Evolutionary conservation across 768 basidiomycete genomes (phyloP), one percentile per base, ranked within the genome.

Genomic region (Mrakia blollopis): DNA sequence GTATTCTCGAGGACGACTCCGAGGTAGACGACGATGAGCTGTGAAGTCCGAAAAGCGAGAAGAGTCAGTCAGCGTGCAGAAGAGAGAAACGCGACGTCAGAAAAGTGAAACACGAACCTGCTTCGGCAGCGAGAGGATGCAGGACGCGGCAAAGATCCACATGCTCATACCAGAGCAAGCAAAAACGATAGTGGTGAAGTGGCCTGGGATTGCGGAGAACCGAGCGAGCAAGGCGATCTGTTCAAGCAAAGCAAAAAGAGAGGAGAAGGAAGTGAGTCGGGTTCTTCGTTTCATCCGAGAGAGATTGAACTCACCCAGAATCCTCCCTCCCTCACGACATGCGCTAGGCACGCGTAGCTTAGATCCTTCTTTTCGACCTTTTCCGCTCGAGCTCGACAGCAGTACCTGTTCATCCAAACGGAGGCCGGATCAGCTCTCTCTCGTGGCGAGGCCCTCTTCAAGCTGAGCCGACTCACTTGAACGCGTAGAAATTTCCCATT

Each of bases 141-240:
- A 78, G 0, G 81, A 81, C 14, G 81, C 35, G 9, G 79, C 76
- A 78, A 84, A 84, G 32, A 81, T 77, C 79, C 80, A 82, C 67
- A 83, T 79, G 23, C 78, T 85, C 91, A 96, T 93, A 52, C 94
- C 94, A 81, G 92, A 94, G 5, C 93, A 90, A 3, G 93, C 88
- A 81, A 95, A 94, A 8, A 95, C 87, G 47, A 91, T 92, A 0
- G 77, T 78, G 7, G 65, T 78, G 35, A 91, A 93, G 80, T 92
- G 94, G 21, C 89, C 92, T 1, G 93, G 94, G 77, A 94, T 93
- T 41, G 90, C 93, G 80, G 90, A 91, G 74, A 91, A 86, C 47
- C 91, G 88, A 6, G 89, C 90, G 73, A 93, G 87, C 67, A 94
- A 84, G 0, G 91, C 91, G 77, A 93, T 89, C 82, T 76, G 25